Evolutionary conservation across 148 eudicot species (phyloP), one percentile per base, ranked within the genome.

Genomic region (Persicaria maculosa): DNA sequence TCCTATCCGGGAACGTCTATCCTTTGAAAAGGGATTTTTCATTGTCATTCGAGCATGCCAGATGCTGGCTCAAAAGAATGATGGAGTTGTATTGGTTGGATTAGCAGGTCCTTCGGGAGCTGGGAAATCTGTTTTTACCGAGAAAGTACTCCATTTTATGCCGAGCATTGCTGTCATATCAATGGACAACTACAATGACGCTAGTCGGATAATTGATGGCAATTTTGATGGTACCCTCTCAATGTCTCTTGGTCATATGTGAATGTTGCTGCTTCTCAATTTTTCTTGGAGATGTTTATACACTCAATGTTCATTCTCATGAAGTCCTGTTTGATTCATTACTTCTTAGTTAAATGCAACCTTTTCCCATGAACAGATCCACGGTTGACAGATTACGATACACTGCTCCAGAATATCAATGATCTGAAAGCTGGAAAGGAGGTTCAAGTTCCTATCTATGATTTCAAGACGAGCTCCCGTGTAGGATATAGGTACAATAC

Each of bases 401-500:
- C 93, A 12, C 82, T 93, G 88, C 89, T 93, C 71, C 87, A 83
- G 80, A 93, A 90, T 78, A 86, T 93, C 77, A 82, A 81, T 74
- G 97, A 93, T 68, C 84, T 93, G 46, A 90, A 88, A 82, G 90
- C 84, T 43, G 97, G 96, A 77, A 88, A 87, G 79, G 82, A 75
- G 46, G 89, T 74, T 72, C 85, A 90, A 76, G 85, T 93, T 74
- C 97, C 97, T 20, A 78, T 93, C 50, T 93, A 93, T 81, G 97
- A 93, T 90, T 90, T 90, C 87, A 93, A 93, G 85, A 81, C 93
- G 53, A 92, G 97, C 82, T 85, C 91, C 58, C 97, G 97, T 74
- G 84, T 82, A 71, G 97, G 97, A 85, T 92, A 84, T 90, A 87
- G 97, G 97, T 92, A 31, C 22, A 9, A 9, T 62, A 62, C 68